Evolutionary conservation across 805 yeast genomes (phyloP), one percentile per base, ranked within the genome.

Genomic region (Phaffomyces thermotolerans): DNA sequence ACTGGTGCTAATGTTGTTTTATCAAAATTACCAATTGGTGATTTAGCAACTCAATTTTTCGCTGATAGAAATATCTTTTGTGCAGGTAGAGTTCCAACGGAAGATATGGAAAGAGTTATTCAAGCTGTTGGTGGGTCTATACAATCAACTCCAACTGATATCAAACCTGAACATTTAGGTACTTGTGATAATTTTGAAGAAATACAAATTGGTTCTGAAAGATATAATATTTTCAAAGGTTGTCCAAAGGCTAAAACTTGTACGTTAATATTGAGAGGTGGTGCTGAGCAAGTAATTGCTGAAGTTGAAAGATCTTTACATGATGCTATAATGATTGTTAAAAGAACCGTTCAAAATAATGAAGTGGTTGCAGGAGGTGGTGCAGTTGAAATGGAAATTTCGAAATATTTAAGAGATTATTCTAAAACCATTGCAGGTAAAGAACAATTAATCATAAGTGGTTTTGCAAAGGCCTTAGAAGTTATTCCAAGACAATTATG

Each of bases 321-420:
- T 60, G 99, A 93, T 68, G 99, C 99, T 40, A 88, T 93, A 40
- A 91, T 91, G 99, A 90, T 93, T 63, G 98, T 91, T 37, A 91
- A 90, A 68, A 77, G 99, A 56, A 95, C 98, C 2, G 79, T 93
- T 35, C 81, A 85, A 59, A 90, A 90, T 62, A 84, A 81, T 58
- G 69, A 78, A 25, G 80, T 93, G 52, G 99, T 93, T 45, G 98
- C 96, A 13, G 99, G 99, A 49, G 99, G 99, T 52, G 99, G 99
- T 51, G 99, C 99, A 31, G 84, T 89, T 51, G 99, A 93, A 67
- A 93, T 93, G 99, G 98, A 93, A 62, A 60, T 93, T 34, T 89
- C 97, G 33, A 87, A 79, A 62, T 79, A 84, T 62, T 73, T 93
- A 54, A 78, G 99, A 58, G 96, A 88, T 55, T 77, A 81, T 58